Evolutionary conservation across 1,284 basidiomycete species (phyloP), one percentile per base, ranked within the genome.

Genomic region (Tylopilus sp.): DNA sequence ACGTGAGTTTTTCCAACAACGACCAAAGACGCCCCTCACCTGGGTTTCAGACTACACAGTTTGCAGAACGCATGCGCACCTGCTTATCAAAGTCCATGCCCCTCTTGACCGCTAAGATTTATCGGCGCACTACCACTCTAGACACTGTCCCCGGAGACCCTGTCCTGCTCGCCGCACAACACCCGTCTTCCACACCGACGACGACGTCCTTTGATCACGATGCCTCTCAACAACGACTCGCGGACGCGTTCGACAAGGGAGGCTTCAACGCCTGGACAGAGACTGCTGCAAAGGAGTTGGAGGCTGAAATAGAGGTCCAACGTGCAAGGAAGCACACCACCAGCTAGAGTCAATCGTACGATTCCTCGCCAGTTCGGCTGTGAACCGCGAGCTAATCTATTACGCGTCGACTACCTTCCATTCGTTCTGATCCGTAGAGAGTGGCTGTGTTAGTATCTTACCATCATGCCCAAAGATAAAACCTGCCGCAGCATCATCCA

Each of bases 31-130:
- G 6, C 11, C 10, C 7, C 15, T 41, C 6, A n/a, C n/a, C n/a
- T n/a, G n/a, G n/a, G n/a, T n/a, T 30, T 19, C 49, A 85, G 82
- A 76, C 76, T 0, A 60, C 73, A 46, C 77, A 84, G 56, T 85
- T 86, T 56, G 76, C 74, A 3, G 64, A 71, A 15, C 65, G 67
- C 41, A 80, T 82, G 61, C 73, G 79, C 15, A 48, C 55, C 3
- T 60, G 70, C 5, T 60, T 83, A 8, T 65, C 74, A 37, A 61
- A 61, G 0, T 63, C 69, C 5, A 71, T 81, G 64, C 81, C 82
- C 0, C 55, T 65, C 15, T 65, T 86, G 12, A 73, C 74, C 0
- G 63, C 73, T 0, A 73, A 74, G 19, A 80, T 85, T 51, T 74
- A 82, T 47, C 71, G 78, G 7, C 52, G 64, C 13, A 49, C 48